phyloP scores from a whole-genome alignment of 257 asterid genomes.

The Primulina tabacum region DNA sequence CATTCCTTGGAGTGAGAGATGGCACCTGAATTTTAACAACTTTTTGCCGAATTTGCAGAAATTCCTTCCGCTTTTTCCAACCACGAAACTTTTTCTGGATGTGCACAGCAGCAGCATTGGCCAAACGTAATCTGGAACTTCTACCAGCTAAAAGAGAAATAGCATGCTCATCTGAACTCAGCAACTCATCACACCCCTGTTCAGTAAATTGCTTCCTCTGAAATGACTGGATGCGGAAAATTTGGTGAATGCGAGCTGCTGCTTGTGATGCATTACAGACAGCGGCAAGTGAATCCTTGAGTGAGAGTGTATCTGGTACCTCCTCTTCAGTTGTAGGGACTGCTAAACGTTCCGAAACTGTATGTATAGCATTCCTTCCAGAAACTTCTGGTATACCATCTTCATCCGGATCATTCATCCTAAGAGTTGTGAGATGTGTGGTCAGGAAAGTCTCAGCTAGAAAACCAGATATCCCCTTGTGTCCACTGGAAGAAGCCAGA shows the following conservation, averaged over 20 bases:
- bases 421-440: slow-evolving; percentile 59
- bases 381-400: slow-evolving; percentile 40
- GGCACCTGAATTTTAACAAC: slow-evolving; percentile 92
- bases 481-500: slow-evolving; percentile 80
- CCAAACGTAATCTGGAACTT: slow-evolving; percentile 53
- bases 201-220: slow-evolving; percentile 67
- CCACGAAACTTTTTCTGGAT: slow-evolving; percentile 97
- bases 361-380: slow-evolving; percentile 44
- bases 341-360: slow-evolving; percentile 74
- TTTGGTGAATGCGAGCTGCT: slow-evolving; percentile 88
- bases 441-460: slow-evolving; percentile 80
- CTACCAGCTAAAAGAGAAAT: slow-evolving; percentile 57
- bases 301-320: slow-evolving; percentile 65
- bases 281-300: slow-evolving; percentile 92
- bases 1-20: slow-evolving; percentile 17
- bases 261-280: slow-evolving; percentile 93
- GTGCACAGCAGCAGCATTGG: slow-evolving; percentile 69
- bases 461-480: slow-evolving; percentile 95
- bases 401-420: slow-evolving; percentile 50
- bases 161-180: slow-evolving; percentile 49
- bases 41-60: slow-evolving; percentile 69
- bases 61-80: slow-evolving; percentile 84
- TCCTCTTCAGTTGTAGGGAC: slow-evolving; percentile 61
- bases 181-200: slow-evolving; percentile 38
- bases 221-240: slow-evolving; percentile 79